phyloP scores from a whole-genome alignment of 352 stramenopile species.

The Pythium brassicae region DNA sequence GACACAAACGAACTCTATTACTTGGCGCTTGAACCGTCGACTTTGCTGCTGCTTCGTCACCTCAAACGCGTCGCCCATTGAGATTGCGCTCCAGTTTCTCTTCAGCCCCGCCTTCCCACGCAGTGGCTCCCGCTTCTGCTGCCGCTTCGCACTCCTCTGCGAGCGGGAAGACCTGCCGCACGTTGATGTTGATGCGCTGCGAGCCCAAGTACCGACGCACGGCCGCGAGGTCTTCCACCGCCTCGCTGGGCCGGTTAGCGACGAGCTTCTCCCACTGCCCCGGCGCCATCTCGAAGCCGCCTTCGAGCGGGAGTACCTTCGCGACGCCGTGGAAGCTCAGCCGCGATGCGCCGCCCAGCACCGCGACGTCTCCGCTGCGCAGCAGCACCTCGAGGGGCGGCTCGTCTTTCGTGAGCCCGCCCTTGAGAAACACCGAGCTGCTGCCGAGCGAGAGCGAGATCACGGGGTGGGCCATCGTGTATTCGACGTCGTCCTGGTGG shows the following conservation, averaged over 20 bases:
- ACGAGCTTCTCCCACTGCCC: conserved; percentile 23
- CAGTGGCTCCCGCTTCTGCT: not conserved
- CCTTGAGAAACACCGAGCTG: conserved; percentile 74
- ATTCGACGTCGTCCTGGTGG: conserved; percentile 81
- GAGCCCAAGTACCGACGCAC: conserved; percentile 46
- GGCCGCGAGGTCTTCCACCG: conserved; percentile 30
- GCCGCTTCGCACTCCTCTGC: not conserved
- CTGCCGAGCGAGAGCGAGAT: conserved; percentile 75
- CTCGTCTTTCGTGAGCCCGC: conserved; percentile 55
- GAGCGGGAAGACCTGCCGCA: conserved; percentile 71
- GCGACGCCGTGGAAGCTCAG: conserved; percentile 74
- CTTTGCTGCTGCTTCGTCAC: not conserved
- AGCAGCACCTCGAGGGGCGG: conserved; percentile 56
- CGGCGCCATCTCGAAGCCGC: conserved; percentile 24
- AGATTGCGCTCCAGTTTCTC: too few species aligned
- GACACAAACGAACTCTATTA: not conserved
- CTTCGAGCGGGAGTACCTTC: conserved; percentile 37
- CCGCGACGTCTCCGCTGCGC: conserved; percentile 61
- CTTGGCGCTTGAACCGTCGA: not conserved
- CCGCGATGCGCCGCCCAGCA: conserved; percentile 54
- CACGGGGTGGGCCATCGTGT: conserved; percentile 79
- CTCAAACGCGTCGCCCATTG: too few species aligned
- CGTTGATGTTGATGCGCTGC: conserved; percentile 80
- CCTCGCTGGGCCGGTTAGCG: not conserved
- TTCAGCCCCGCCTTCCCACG: too few species aligned